Evolutionary conservation across 441 rosid genomes (phyloP).

Genomic region (Pelargonium myrrhifolium): DNA sequence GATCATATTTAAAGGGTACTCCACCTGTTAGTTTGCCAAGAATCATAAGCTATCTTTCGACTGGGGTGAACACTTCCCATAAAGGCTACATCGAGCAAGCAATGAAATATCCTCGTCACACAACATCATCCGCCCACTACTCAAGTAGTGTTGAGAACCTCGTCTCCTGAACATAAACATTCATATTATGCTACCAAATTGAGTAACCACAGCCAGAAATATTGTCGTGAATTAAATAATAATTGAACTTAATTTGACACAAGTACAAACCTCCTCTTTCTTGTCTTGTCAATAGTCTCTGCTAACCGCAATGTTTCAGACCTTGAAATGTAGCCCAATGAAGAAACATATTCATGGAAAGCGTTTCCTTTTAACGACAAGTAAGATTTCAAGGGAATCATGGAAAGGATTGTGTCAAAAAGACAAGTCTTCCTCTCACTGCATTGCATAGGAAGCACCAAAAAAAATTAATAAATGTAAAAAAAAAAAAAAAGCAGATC

Average conservation of each 20-base stretch:
- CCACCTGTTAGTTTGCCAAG: slow-evolving; percentile 3
- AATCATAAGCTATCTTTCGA: slow-evolving; percentile 7
- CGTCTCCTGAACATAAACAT: slow-evolving; percentile 41
- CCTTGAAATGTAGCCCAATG: slow-evolving; percentile 56
- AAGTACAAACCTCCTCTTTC: slow-evolving; percentile 43
- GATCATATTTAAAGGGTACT: background rate
- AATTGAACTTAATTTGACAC: slow-evolving; percentile 4
- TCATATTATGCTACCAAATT: slow-evolving; percentile 8
- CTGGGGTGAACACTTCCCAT: slow-evolving; percentile 27
- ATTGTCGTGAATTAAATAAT: background rate
- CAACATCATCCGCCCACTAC: slow-evolving; percentile 40
- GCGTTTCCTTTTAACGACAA: slow-evolving; percentile 52
- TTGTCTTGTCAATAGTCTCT: slow-evolving; percentile 27
- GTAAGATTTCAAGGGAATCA: slow-evolving; percentile 50
- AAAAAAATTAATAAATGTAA: background rate
- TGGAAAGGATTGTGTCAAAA: slow-evolving; percentile 35
- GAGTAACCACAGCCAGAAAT: background rate
- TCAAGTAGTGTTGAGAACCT: slow-evolving; percentile 60
- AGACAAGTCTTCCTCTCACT: slow-evolving; percentile 42
- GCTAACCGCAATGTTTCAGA: slow-evolving; percentile 53
- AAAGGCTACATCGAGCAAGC: slow-evolving; percentile 38
- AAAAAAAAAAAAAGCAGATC: background rate
- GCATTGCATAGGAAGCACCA: slow-evolving; percentile 21
- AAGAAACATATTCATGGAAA: slow-evolving; percentile 65
- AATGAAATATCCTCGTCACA: slow-evolving; percentile 61